A percentile compares a stretch with the other conserved stretches of the same genome.
phyloP scores from a whole-genome alignment of 495 filamentous ascomycete species.

The Xylaria flabelliformis region DNA sequence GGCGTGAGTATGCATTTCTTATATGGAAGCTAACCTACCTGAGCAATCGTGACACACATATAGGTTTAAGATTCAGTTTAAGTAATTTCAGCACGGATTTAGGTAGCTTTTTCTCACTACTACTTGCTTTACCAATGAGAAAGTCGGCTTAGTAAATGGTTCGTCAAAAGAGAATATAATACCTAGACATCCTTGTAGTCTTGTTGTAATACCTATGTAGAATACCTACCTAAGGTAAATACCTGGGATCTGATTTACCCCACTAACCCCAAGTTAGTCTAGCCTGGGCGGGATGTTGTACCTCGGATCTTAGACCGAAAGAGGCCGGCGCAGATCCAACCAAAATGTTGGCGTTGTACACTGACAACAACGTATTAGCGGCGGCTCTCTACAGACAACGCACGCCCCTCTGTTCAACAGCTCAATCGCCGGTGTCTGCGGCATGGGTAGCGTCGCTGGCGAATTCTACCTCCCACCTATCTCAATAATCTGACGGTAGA shows the following conservation, averaged over 20 bases:
- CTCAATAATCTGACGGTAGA: background rate
- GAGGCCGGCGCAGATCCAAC: slow-evolving; percentile 3
- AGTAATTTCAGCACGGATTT: background rate
- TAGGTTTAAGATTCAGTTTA: too few species aligned
- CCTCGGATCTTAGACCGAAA: slow-evolving; percentile 15
- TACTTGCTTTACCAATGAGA: background rate
- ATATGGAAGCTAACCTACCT: background rate
- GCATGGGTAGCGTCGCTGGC: slow-evolving; percentile 2
- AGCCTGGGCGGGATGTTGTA: background rate
- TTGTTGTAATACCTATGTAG: too few species aligned
- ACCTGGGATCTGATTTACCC: background rate
- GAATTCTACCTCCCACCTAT: background rate
- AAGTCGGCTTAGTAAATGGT: background rate
- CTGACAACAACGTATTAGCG: background rate
- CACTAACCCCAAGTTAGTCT: background rate
- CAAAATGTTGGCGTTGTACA: background rate
- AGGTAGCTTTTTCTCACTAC: background rate
- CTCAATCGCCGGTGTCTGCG: background rate
- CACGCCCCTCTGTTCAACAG: background rate
- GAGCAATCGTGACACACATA: background rate
- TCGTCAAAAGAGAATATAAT: background rate
- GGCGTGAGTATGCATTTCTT: background rate
- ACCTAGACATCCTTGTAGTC: too few species aligned
- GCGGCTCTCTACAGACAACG: background rate
- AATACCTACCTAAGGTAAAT: too few species aligned